Base-by-base conservation (phyloP, 495 filamentous ascomycete species). In the Arthonia radiata region DNA sequence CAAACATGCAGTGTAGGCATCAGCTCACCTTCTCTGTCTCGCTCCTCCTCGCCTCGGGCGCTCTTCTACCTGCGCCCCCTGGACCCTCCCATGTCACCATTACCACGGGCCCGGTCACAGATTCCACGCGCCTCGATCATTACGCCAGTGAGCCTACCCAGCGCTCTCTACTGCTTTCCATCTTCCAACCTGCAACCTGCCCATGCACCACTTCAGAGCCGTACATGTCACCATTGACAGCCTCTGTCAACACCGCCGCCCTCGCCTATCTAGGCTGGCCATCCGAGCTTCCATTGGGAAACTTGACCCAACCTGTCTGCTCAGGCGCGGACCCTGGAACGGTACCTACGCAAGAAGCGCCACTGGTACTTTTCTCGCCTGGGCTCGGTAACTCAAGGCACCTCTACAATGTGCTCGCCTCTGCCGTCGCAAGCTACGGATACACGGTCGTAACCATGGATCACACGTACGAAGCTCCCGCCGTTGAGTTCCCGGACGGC, bases 401-500 rank as follows among this genome's bases (percentile, higher is more conserved):
- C 3, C n/a, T 52, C 5, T 60, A 64, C 37, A 52, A 37, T 7
- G 42, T 40, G 16, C 31, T 50, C 11, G 37, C 44, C n/a, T 38
- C 50, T 27, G 42, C 46, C 17, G 41, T 64, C 11, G 56, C 60
- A 4, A 57, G 53, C 30, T 30, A 40, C 11, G 59, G 60, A 22
- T 59, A 48, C 38, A 43, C 45, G 18, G 53, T 65, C 10, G 36
- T 54, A 1, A 39, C 48, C 5, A 32, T 65, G 13, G 62, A 67
- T 30, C 49, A 57, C 28, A 41, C 59, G 1, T 59, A 59, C 35
- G 61, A 64, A 26, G 37, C 46, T 5, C 16, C 31, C 11, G 35
- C 61, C 15, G 50, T 64, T 15, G 51, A 57, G 23, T 65, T 48
- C 32, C 55, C 57, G 1, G 55, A 63, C 28, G 56, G 53, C 13